Percentiles rank a stretch among this genome's conserved stretches.
phyloP scores from a whole-genome alignment of 306 rosid species.

The Gastrolobium villosum region DNA sequence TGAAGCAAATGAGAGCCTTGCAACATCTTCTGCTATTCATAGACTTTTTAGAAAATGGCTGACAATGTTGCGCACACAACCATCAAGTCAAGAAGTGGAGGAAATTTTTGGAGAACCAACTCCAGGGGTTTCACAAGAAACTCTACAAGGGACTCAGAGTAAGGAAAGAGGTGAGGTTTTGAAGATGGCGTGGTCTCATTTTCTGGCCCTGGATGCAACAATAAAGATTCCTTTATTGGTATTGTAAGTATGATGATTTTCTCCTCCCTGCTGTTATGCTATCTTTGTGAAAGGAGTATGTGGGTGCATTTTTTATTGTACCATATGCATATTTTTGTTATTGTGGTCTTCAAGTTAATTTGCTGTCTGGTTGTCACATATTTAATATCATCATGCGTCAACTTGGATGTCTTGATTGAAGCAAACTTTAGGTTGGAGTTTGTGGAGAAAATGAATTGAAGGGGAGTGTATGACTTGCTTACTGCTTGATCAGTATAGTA shows the following conservation, averaged over 20 bases:
- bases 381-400: slow-evolving; percentile 21
- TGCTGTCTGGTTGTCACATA: neutral
- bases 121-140: slow-evolving; percentile 55
- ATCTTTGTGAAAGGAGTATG: slow-evolving; percentile 18
- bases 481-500: slow-evolving; percentile 10
- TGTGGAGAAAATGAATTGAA: slow-evolving; percentile 2
- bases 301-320: slow-evolving; percentile 16
- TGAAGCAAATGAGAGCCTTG: slow-evolving; percentile 64
- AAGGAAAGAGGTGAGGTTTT: slow-evolving; percentile 60
- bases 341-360: slow-evolving; percentile 30
- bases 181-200: slow-evolving; percentile 67
- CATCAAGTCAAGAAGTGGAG: slow-evolving; percentile 65
- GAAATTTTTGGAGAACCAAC: slow-evolving; percentile 62
- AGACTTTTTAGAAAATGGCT: slow-evolving; percentile 80
- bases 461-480: neutral
- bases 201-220: slow-evolving; percentile 71
- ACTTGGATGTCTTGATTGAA: slow-evolving; percentile 37
- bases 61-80: slow-evolving; percentile 71
- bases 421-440: slow-evolving; percentile 30
- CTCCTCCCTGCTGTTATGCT: slow-evolving; percentile 31
- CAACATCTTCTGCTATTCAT: slow-evolving; percentile 72
- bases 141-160: slow-evolving; percentile 47
- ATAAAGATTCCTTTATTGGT: slow-evolving; percentile 81
- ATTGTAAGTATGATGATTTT: slow-evolving; percentile 72
- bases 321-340: slow-evolving; percentile 16